These are phyloP conservation scores for Oryza glumipatula DNA, from an alignment of 176 grass and related monocot genomes.

Conservation along the genomic window DNA sequence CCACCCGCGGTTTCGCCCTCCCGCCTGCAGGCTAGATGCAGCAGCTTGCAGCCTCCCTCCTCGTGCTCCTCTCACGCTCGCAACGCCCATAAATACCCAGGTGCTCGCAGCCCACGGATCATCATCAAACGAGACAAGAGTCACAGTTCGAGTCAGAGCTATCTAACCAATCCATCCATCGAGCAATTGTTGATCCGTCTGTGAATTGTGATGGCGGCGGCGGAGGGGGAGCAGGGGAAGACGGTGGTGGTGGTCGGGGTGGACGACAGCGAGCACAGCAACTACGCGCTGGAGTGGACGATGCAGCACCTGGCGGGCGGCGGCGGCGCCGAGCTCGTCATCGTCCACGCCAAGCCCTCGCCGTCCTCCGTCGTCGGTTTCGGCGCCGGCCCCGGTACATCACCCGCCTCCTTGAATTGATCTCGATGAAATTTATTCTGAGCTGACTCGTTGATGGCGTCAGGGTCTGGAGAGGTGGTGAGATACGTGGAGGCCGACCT, in stretches of 20 bases:
- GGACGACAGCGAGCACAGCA: conserved; percentile 73
- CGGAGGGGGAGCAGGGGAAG: conserved; percentile 26
- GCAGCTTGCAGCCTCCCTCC: no score
- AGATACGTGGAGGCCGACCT: conserved; percentile 51
- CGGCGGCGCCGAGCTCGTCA: conserved; percentile 48
- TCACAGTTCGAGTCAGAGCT: no score
- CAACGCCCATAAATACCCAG: background rate
- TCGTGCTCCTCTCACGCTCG: no score
- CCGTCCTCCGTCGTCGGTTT: conserved; percentile 52
- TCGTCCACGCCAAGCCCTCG: conserved; percentile 71
- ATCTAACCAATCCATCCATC: no score
- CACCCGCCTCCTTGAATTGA: no score
- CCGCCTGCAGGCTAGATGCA: no score
- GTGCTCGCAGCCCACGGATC: background rate
- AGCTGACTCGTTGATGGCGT: background rate
- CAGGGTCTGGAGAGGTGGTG: conserved; percentile 51
- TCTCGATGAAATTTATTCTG: no score
- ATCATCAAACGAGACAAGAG: background rate
- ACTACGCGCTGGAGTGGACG: conserved; percentile 67
- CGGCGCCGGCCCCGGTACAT: conserved; percentile 44
- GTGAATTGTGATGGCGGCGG: background rate
- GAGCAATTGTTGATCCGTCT: no score
- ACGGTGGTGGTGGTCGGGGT: conserved; percentile 67
- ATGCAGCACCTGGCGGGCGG: conserved; percentile 36
- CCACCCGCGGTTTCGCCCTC: background rate